Evolutionary conservation across 441 rosid genomes (phyloP), one percentile per base, ranked within the genome.

Genomic region (Croton laevigatus): DNA sequence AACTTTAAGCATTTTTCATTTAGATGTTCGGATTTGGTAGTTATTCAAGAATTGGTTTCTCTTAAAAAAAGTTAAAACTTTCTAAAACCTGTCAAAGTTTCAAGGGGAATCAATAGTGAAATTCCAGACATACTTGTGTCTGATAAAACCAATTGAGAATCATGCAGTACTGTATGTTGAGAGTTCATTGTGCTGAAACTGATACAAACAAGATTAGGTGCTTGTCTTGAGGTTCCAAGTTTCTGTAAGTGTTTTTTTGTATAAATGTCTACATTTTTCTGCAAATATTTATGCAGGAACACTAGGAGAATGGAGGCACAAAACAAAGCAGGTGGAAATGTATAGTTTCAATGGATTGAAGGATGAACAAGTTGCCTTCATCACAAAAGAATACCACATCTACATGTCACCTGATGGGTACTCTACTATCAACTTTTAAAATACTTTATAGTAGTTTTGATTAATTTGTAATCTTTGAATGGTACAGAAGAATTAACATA

Each of bases 281-380:
- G 22, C 57, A 16, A 45, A 20, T 19, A 64, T 12, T 57, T 70
- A 46, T 0, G 57, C 83, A 91, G 97, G 91, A 36, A 91, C 96
- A 16, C 92, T 96, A 10, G 96, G 96, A 75, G 89, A 89, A 65
- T 91, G 97, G 97, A 88, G 84, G 79, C 93, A 89, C 83, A 87
- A 89, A 55, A 79, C 76, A 60, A 85, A 81, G 69, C n/a, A 89
- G 80, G 88, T 88, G 11, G 97, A 96, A 60, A 87, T 91, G 97
- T 89, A 82, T 69, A 87, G 88, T 34, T 89, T 91, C 85, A 80
- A 89, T 1, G 97, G 97, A 59, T 69, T 88, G 78, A 89, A 80
- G 73, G 73, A 83, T n/a, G 72, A 86, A 72, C 94, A 88, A 81
- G 91, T 89, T 20, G 62, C 85, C 38, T 91, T 80, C 80, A 79